These are phyloP conservation scores for Phaeophleospora eucalypticola DNA, from an alignment of 2,329 filamentous ascomycete genomes.

Conservation along the genomic window DNA sequence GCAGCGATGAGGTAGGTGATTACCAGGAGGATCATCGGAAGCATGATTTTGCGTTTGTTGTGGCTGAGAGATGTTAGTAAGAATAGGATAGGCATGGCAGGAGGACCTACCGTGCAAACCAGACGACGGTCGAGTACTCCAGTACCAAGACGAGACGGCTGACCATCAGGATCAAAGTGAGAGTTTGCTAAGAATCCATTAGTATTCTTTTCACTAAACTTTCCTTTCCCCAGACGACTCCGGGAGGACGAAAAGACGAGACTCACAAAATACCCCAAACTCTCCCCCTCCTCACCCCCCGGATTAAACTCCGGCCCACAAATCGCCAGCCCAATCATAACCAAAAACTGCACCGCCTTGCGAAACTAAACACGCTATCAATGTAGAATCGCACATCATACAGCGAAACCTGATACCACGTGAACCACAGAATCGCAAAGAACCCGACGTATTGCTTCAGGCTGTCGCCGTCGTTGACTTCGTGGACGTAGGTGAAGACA, in stretches of 20 bases:
- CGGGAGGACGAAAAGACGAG: too few relatives aligned
- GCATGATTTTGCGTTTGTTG: slow-evolving; percentile 26
- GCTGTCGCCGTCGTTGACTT: slow-evolving; percentile 49
- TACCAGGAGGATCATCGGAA: slow-evolving; percentile 34
- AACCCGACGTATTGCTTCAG: slow-evolving; percentile 49
- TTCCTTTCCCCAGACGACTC: too few relatives aligned
- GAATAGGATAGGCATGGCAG: not conserved
- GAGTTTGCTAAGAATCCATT: too few relatives aligned
- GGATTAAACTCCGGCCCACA: slow-evolving; percentile 45
- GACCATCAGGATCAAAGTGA: too few relatives aligned
- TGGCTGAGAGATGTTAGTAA: slow-evolving; percentile 12
- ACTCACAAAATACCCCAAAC: too few relatives aligned
- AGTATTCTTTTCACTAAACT: too few relatives aligned
- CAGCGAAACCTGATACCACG: slow-evolving; percentile 61
- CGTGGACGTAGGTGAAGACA: slow-evolving; percentile 56
- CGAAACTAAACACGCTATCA: slow-evolving; percentile 58
- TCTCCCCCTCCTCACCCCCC: slow-evolving; percentile 40
- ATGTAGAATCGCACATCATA: slow-evolving; percentile 64
- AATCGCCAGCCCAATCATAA: slow-evolving; percentile 62
- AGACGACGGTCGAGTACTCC: slow-evolving; percentile 38
- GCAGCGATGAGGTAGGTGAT: slow-evolving; percentile 33
- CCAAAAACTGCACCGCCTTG: too few relatives aligned
- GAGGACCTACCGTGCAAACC: slow-evolving; percentile 24
- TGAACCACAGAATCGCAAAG: slow-evolving; percentile 58
- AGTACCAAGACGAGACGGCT: too few relatives aligned